Percentiles rank a stretch among this genome's conserved stretches.
Evolutionary conservation across 768 basidiomycete species (phyloP).

Genomic region (Plicaturopsis crispa): DNA sequence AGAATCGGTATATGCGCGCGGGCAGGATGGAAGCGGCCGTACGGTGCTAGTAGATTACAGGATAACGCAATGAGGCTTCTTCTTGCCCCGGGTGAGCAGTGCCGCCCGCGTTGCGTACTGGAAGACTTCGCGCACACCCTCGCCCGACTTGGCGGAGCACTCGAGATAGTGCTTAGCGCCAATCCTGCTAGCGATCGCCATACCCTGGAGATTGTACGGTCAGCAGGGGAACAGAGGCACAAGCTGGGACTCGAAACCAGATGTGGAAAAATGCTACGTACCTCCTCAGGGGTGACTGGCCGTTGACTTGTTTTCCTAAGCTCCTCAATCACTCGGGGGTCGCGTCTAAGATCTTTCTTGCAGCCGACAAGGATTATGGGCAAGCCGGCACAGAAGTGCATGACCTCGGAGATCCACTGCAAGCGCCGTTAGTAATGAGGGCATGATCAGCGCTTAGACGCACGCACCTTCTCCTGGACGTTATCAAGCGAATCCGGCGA

Average conservation of each 20-base stretch:
- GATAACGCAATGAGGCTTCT: not conserved
- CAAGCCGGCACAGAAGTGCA: constrained; percentile 92
- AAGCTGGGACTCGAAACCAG: not conserved
- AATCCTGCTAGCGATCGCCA: constrained; percentile 38
- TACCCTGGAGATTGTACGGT: too few species aligned
- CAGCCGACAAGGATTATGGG: constrained; percentile 97
- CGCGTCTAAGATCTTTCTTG: constrained; percentile 97
- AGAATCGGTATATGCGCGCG: too few species aligned
- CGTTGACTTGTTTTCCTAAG: constrained; percentile 90
- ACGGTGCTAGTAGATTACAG: constrained; percentile 1
- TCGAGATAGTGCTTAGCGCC: constrained; percentile 45
- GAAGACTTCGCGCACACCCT: constrained; percentile 45
- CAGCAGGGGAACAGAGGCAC: too few species aligned
- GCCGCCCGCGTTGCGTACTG: constrained; percentile 41
- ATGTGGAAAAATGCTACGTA: constrained; percentile 15
- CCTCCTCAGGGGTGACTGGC: constrained; percentile 93
- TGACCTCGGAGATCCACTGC: constrained; percentile 98
- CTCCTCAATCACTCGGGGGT: constrained; percentile 89
- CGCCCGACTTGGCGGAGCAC: constrained; percentile 41
- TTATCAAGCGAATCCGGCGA: constrained; percentile 98
- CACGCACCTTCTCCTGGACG: constrained; percentile 96
- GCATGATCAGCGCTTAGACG: constrained; percentile 1
- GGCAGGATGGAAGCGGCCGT: too few species aligned
- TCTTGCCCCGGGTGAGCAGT: constrained; percentile 15
- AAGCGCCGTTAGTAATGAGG: constrained; percentile 6